Evolutionary conservation across 371 early-diverging fungal species (phyloP).

Genomic region (Mucor racemosus): DNA sequence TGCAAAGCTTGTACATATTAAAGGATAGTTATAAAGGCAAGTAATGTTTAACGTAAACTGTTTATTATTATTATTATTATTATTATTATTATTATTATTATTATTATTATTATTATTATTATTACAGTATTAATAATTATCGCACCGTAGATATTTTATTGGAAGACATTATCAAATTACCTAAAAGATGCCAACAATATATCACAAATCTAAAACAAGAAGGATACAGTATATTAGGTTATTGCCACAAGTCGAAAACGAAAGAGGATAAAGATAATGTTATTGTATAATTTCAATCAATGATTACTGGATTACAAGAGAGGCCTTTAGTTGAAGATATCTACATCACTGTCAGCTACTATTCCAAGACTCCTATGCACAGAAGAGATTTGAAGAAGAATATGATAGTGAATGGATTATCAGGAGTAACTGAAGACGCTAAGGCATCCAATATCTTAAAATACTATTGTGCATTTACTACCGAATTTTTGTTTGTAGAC

Average conservation of each 20-base stretch:
- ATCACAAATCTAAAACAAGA: conserved; percentile 12
- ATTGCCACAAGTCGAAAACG: conserved; percentile 18
- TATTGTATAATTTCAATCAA: conserved; percentile 13
- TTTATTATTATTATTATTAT: too few species aligned
- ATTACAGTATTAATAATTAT: too few species aligned
- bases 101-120: too few species aligned
- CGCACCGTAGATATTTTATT: not conserved
- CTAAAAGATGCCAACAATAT: conserved; percentile 14
- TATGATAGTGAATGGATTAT: conserved; percentile 14
- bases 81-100: too few species aligned
- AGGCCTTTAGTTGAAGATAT: conserved; percentile 20
- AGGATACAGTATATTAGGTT: conserved; percentile 15
- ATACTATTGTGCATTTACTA: conserved; percentile 11
- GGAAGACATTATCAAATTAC: conserved; percentile 7
- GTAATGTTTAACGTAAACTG: too few species aligned
- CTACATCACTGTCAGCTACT: conserved; percentile 19
- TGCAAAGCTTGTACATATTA: not conserved
- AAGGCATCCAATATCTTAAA: conserved; percentile 26
- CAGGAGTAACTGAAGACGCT: conserved; percentile 17
- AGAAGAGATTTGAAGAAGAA: conserved; percentile 27
- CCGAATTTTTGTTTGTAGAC: conserved; percentile 25
- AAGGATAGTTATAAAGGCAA: not conserved
- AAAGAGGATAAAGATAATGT: not conserved
- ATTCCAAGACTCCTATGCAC: conserved; percentile 10
- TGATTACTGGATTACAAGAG: conserved; percentile 14